Percentiles rank a stretch among this genome's conserved stretches.
Conservation (phyloP, 148 eudicot species). For the Simmondsia chinensis region DNA sequence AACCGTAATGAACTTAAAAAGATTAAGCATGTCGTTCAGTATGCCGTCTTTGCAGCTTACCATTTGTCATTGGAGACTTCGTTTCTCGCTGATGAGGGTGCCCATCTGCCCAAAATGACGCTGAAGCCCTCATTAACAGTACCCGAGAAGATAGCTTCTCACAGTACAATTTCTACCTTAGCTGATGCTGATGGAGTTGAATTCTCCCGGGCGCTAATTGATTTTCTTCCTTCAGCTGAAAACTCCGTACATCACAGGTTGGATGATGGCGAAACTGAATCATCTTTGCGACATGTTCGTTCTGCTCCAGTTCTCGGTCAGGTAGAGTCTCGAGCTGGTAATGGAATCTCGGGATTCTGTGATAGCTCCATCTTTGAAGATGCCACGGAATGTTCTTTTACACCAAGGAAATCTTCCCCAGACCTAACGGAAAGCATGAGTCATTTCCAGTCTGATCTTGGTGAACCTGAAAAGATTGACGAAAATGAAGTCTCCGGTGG, state of each 20-base stretch:
- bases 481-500: constrained; percentile 42
- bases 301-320: constrained; percentile 13
- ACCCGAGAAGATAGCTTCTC: constrained; percentile 25
- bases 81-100: constrained; percentile 96
- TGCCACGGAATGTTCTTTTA: no score
- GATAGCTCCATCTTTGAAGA: constrained; percentile 20
- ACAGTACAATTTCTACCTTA: constrained; percentile 19
- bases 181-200: constrained; percentile 15
- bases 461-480: constrained; percentile 14
- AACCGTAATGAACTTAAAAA: constrained; percentile 72
- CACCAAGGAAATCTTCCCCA: no score
- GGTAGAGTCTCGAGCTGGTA: constrained; percentile 22
- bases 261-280: constrained; percentile 19
- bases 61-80: constrained; percentile 92
- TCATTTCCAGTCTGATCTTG: constrained; percentile 19
- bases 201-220: constrained; percentile 9
- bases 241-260: constrained; percentile 12
- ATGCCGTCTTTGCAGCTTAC: constrained; percentile 91
- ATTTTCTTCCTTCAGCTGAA: constrained; percentile 12
- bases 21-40: constrained; percentile 77
- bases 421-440: no score
- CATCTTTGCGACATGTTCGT: constrained; percentile 13
- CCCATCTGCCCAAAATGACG: constrained; percentile 63
- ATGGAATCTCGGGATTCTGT: constrained; percentile 11
- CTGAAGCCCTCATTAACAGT: constrained; percentile 18